Conservation (phyloP, 805 yeast species). For the Wickerhamomyces chaumierensis region DNA sequence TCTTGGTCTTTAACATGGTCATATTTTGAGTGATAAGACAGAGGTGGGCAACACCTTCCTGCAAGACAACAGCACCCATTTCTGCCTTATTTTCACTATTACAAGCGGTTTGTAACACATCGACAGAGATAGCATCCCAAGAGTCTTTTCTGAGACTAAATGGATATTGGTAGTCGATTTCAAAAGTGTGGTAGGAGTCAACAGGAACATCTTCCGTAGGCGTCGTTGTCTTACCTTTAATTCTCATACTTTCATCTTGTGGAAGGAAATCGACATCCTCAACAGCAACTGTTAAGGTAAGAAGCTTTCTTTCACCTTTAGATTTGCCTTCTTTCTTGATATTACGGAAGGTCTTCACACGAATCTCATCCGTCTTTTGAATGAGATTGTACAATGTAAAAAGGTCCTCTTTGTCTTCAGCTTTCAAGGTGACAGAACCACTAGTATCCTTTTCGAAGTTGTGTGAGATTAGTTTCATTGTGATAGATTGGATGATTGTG, state of each 20-base stretch:
- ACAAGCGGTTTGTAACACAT: constrained; percentile 55
- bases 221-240: constrained; percentile 65
- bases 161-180: constrained; percentile 57
- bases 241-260: constrained; percentile 61
- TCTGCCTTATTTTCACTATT: constrained; percentile 76
- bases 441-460: constrained; percentile 45
- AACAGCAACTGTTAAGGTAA: constrained; percentile 49
- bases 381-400: constrained; percentile 81
- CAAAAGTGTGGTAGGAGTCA: constrained; percentile 84
- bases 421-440: constrained; percentile 55
- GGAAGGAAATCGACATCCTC: constrained; percentile 73
- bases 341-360: constrained; percentile 58
- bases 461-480: constrained; percentile 48
- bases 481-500: neutral
- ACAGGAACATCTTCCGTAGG: constrained; percentile 66
- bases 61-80: constrained; percentile 84
- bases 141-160: constrained; percentile 61
- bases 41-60: constrained; percentile 90
- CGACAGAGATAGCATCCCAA: constrained; percentile 69
- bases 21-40: constrained; percentile 83
- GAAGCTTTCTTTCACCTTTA: constrained; percentile 38
- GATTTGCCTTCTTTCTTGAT: constrained; percentile 25
- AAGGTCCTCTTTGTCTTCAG: constrained; percentile 86
- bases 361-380: constrained; percentile 64
- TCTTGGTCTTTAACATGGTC: constrained; percentile 69